Evolutionary conservation across 2,329 filamentous ascomycete genomes (phyloP), one percentile per base, ranked within the genome.

Genomic region (Diaporthe australafricana): DNA sequence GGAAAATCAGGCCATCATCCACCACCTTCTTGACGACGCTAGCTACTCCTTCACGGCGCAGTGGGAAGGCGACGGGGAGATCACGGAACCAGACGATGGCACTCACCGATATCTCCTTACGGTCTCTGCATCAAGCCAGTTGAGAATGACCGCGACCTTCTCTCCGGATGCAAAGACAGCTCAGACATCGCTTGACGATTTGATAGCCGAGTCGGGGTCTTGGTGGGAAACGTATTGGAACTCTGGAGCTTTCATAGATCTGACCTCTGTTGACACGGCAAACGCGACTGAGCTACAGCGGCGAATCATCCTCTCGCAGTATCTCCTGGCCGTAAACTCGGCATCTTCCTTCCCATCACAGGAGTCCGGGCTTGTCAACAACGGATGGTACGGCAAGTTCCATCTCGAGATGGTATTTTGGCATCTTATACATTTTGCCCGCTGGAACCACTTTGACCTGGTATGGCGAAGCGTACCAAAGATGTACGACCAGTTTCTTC

Each of bases 341-440:
- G 87, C 86, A 27, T 86, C 86, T 1, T 79, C 80, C 53, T 82
- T 84, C 71, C 84, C 85, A 0, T 82, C 86, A 0, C 87, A 89
- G 77, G 78, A 79, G 52, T 78, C 76, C 53, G 86, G 86, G 8
- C 80, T 88, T 8, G 84, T 86, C 14, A 88, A 88, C 74, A 87
- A 89, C 76, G 84, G 86, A 25, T 89, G 87, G 87, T 87, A 87
- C 72, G 87, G 87, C 17, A 89, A 89, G 70, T 88, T 88, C 73
- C 87, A 88, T 72, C 77, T 88, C 60, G 87, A 89, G 73, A 88
- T 89, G 87, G 79, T 83, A 27, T 81, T 88, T 68, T 89, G 87
- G 87, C 86, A 89, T 75, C 79, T 83, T 0, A 79, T 83, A 16
- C 87, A 87, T 55, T 88, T 87, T 78, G 83, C 83, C 32, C 81